Percentiles rank a stretch among this genome's conserved stretches.
phyloP scores from a whole-genome alignment of 805 yeast species.

The Grigorovia jiainica region DNA sequence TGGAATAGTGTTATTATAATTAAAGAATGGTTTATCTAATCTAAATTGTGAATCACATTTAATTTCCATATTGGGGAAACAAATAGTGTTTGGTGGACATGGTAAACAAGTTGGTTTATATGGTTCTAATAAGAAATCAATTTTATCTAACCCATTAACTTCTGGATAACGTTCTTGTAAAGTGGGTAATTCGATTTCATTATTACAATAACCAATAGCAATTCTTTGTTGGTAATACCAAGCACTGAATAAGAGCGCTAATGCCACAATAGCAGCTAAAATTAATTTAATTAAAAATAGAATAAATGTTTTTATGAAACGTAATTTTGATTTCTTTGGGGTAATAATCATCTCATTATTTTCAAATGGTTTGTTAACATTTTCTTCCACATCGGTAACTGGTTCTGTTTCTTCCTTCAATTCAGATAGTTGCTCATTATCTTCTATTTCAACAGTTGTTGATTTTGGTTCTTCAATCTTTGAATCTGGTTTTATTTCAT shows the following conservation, averaged over 20 bases:
- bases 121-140: slow-evolving; percentile 39
- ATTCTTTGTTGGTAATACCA: slow-evolving; percentile 61
- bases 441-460: no score
- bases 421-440: no score
- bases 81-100: slow-evolving; percentile 77
- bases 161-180: slow-evolving; percentile 28
- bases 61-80: slow-evolving; percentile 49
- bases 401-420: no score
- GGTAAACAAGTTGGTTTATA: slow-evolving; percentile 56
- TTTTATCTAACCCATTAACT: slow-evolving; percentile 17
- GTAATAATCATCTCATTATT: no score
- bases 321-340: not conserved
- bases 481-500: no score
- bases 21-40: slow-evolving; percentile 27
- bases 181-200: slow-evolving; percentile 32
- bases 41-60: slow-evolving; percentile 67
- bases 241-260: slow-evolving; percentile 35
- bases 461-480: no score
- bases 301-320: not conserved
- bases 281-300: not conserved
- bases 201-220: slow-evolving; percentile 68
- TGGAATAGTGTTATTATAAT: slow-evolving; percentile 48
- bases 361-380: no score
- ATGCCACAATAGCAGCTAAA: slow-evolving; percentile 32
- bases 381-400: no score